A percentile compares a stretch with the other conserved stretches of the same genome.
phyloP scores from a whole-genome alignment of 1,139 yeast genomes.

The Yamadazyma diospyri region DNA sequence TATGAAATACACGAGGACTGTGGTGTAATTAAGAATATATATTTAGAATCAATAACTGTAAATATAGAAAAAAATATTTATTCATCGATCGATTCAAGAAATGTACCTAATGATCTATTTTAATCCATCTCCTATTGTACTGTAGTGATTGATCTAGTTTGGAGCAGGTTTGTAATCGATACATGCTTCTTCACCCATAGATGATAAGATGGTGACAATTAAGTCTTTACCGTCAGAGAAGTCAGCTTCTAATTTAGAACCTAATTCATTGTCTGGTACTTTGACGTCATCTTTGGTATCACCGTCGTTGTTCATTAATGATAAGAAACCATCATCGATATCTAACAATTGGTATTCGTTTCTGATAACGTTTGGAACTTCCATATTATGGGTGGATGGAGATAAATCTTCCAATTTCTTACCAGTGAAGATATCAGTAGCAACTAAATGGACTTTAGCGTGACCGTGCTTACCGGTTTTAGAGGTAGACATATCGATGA shows the following conservation, averaged over 20 bases:
- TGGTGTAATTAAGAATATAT: conserved; percentile 5
- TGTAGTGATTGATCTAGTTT: conserved; percentile 12
- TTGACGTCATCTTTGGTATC: conserved; percentile 99
- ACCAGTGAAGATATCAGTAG: conserved; percentile 97
- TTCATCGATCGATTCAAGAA: conserved; percentile 3
- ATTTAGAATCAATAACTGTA: conserved; percentile 9
- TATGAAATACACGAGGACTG: too few relatives aligned
- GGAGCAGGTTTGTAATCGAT: conserved; percentile 96
- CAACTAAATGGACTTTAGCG: conserved; percentile 99
- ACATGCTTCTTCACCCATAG: conserved; percentile 99
- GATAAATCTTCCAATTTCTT: conserved; percentile 99
- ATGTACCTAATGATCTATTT: conserved; percentile 2
- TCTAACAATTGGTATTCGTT: conserved; percentile 95
- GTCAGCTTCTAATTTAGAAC: conserved; percentile 85
- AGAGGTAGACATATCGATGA: conserved; percentile 99
- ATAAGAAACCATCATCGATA: conserved; percentile 97
- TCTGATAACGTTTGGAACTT: conserved; percentile 96
- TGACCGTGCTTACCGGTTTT: conserved; percentile 99
- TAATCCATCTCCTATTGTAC: conserved; percentile 1
- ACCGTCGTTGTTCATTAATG: conserved; percentile 95
- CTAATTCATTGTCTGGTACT: conserved; percentile 97
- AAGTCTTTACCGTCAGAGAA: conserved; percentile 98
- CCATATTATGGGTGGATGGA: conserved; percentile 99
- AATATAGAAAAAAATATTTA: conserved; percentile 6
- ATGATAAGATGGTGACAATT: conserved; percentile 90